A percentile compares a stretch with the other conserved stretches of the same genome.
These are phyloP conservation scores for Bipolaris sorokiniana DNA, from an alignment of 2,329 filamentous ascomycete species.

Conservation along the genomic window DNA sequence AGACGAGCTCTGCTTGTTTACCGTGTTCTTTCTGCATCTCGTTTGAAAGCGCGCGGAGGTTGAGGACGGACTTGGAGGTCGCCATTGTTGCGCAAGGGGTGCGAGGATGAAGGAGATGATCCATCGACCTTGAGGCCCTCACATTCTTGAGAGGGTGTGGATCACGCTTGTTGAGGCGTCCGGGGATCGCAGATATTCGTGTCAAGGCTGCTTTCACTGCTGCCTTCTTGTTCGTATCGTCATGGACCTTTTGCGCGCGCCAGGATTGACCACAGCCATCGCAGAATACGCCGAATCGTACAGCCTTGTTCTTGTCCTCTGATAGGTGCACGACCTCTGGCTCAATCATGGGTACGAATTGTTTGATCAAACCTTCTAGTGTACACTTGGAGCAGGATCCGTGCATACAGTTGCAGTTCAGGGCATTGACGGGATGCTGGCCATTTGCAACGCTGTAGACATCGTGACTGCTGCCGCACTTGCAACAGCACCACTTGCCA, in stretches of 20 bases:
- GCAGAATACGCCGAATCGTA: constrained; percentile 37
- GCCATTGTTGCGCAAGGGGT: not conserved
- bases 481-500: constrained; percentile 22
- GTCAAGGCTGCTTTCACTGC: constrained; percentile 13
- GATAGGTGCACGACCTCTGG: constrained; percentile 25
- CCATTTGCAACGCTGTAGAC: constrained; percentile 12
- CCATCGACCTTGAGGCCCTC: constrained; percentile 21
- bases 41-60: constrained; percentile 13
- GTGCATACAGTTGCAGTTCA: constrained; percentile 36
- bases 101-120: constrained; percentile 7
- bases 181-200: constrained; percentile 21
- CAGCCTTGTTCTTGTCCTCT: constrained; percentile 9
- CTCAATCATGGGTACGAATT: constrained; percentile 36
- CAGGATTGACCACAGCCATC: constrained; percentile 32
- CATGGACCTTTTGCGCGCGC: constrained; percentile 21
- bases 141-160: constrained; percentile 16
- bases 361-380: constrained; percentile 25
- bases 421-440: constrained; percentile 25
- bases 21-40: constrained; percentile 22
- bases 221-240: constrained; percentile 11
- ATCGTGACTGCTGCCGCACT: constrained; percentile 9
- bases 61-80: constrained; percentile 15
- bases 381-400: constrained; percentile 32
- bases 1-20: constrained; percentile 23
- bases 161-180: constrained; percentile 13